Base-by-base conservation (phyloP, 441 rosid species). In the Populus trichocarpa region DNA sequence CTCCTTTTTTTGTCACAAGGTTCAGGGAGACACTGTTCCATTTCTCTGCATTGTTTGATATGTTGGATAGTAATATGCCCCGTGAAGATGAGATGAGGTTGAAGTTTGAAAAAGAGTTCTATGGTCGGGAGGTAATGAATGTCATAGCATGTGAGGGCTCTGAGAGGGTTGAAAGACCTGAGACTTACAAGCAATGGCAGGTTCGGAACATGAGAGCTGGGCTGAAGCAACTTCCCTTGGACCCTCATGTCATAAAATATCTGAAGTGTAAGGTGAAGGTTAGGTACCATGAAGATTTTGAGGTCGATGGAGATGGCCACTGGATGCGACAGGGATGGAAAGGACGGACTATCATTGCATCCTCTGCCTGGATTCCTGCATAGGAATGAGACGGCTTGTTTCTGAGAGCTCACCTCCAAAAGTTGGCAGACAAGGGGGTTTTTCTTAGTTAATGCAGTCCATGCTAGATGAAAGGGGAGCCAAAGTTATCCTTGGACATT, bases 251-350 rank as follows among this genome's bases (percentile, higher is more conserved):
- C 11, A 77, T 91, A 83, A 83, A 84, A 77, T 86, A 82, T 71
- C 78, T 90, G 76, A 85, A 69, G 74, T 23, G 40, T 67, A 82
- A 67, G 61, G 70, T 82, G 76, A 85, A 81, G 77, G 72, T 35
- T 5, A 42, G 75, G 9, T 88, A 87, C 80, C 78, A 83, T 66
- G 76, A 77, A n/a, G 89, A 90, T 66, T 89, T 90, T 71, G 84
- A 82, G 65, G 81, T 90, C 64, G 90, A 87, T 81, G 87, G 80
- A 80, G 98, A 95, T 87, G 80, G 90, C 7, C 38, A 83, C 20
- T 95, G 99, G 99, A 83, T 95, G 87, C 85, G 92, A 78, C 96
- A 90, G 68, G 99, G 98, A 25, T 95, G 98, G 98, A 95, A 93
- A 78, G 98, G 98, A 8, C 85, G 95, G 64, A 90, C 85, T 75